Evolutionary conservation across 495 filamentous ascomycete genomes (phyloP), one percentile per base, ranked within the genome.

Genomic region (Staphylotrichum tortipilum): DNA sequence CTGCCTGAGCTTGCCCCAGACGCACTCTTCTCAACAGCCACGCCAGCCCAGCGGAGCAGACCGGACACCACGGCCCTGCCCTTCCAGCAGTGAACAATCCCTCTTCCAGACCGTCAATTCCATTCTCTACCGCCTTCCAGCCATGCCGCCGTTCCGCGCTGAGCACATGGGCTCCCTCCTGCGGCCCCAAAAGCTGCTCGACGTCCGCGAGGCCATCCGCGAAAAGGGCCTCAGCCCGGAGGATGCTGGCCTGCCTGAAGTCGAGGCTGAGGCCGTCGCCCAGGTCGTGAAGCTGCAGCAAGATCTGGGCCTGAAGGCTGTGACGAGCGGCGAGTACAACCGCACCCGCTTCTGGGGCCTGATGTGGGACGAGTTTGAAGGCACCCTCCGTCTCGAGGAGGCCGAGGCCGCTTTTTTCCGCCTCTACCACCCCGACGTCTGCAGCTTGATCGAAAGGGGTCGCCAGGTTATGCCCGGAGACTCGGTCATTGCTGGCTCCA

Each of bases 151-250:
- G 15, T 91, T 89, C 69, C 79, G 85, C 53, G 88, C 86, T 39
- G 88, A 91, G 73, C 86, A 91, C 58, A 70, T 94, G 54, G 88
- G 88, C 55, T 90, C 85, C 24, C 79, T 92, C 18, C 78, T 90
- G 18, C 81, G 88, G 15, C 86, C 87, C 34, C 65, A 85, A 35
- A 59, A 77, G 23, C 77, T 92, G 4, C 75, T 90, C 43, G 63
- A 78, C 10, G 75, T 74, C 40, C 84, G 85, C 55, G 73, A 75
- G 30, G 60, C 66, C 15, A 69, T 82, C 54, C 74, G 78, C 40
- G 70, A 79, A n/a, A 77, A 74, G 54, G 81, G 83, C 51, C 64
- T 77, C 21, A 69, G 68, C 12, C 57, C 76, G 40, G 75, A 81
- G 41, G 70, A 77, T 21, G 72, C 69, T 18, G 68, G 71, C 31